Evolutionary conservation across 2,329 filamentous ascomycete species (phyloP).

Genomic region (Fragosphaeria purpurea): DNA sequence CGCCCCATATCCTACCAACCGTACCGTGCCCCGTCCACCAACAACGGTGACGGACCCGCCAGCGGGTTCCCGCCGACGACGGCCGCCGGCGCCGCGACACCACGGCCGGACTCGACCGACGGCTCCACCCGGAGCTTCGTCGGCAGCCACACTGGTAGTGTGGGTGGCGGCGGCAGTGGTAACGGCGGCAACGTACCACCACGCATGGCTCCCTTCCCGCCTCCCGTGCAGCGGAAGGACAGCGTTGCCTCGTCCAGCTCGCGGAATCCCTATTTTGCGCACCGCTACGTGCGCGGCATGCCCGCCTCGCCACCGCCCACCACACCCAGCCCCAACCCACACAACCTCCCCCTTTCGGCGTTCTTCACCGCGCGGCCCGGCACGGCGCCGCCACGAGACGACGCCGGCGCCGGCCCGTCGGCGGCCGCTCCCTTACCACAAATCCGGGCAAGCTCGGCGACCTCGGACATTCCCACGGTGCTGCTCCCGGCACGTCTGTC

Average conservation of each 20-base stretch:
- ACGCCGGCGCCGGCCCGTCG: too few species aligned
- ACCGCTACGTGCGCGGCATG: conserved; percentile 1
- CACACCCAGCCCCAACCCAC: too few species aligned
- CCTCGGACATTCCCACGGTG: too few species aligned
- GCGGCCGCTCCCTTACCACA: too few species aligned
- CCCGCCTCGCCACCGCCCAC: conserved; percentile 5
- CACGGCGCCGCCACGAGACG: too few species aligned
- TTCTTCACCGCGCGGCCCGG: too few species aligned
- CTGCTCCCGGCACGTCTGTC: too few species aligned
- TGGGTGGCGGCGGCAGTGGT: neutral
- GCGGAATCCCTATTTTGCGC: conserved; percentile 2
- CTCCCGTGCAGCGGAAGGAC: neutral
- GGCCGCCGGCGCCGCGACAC: too few species aligned
- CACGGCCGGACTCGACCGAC: too few species aligned
- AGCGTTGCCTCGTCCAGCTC: neutral
- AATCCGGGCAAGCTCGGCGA: too few species aligned
- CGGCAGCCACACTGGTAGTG: neutral
- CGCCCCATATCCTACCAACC: conserved; percentile 12
- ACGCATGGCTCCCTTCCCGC: neutral
- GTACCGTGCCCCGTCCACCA: conserved; percentile 7
- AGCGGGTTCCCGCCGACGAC: neutral
- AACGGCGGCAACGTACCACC: neutral
- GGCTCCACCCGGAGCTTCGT: neutral
- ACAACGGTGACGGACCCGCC: conserved; percentile 9
- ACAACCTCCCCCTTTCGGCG: too few species aligned